Base-by-base conservation (phyloP, 2,329 filamentous ascomycete species). In the Aspergillus thermomutatus region DNA sequence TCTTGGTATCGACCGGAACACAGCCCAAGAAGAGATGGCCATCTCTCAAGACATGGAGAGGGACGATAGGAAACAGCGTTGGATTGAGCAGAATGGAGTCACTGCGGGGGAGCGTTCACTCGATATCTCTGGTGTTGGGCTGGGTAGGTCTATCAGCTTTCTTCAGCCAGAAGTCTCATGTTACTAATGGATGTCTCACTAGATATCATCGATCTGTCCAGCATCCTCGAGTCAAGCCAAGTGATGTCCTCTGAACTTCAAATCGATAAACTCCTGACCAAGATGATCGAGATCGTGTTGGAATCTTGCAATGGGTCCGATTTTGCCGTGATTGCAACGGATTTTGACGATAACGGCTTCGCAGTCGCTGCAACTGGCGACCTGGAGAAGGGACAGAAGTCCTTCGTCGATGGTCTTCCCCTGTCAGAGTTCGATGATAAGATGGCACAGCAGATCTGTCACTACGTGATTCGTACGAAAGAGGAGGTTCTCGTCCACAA, bases 401-500 rank as follows among this genome's bases (percentile, higher is more conserved):
- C 81, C 2, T 85, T 80, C 59, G 74, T 79, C 10, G 76, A 81
- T 41, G 82, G 82, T 9, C 80, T 84, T 50, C 79, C 83, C 0
- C 77, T 87, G 45, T 79, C 83, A 7, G 78, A 82, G 66, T 82
- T 70, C 7, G 82, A 85, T 27, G 83, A 86, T 63, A 78, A 82
- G 50, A 80, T 87, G 58, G 83, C 83, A 4, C 79, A 82, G 61
- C 84, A 87, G 60, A 82, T 87, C 51, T 83, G 83, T 0, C 77
- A 85, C 46, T 87, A 87, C 66, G 80, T 83, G 1, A 75, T 87
- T 59, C 82, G 85, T 19, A 87, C 85, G 60, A 80, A 81, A 54
- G 85, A 88, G 62, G 80, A 79, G n/a, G 82, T 88, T 2, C 84
- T 87, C 51, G 76, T 87, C 11, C 83, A 84, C 54, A 87, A 87